These are phyloP conservation scores for Escovopsis sp. DNA, from an alignment of 2,329 filamentous ascomycete species.

Conservation along the genomic window DNA sequence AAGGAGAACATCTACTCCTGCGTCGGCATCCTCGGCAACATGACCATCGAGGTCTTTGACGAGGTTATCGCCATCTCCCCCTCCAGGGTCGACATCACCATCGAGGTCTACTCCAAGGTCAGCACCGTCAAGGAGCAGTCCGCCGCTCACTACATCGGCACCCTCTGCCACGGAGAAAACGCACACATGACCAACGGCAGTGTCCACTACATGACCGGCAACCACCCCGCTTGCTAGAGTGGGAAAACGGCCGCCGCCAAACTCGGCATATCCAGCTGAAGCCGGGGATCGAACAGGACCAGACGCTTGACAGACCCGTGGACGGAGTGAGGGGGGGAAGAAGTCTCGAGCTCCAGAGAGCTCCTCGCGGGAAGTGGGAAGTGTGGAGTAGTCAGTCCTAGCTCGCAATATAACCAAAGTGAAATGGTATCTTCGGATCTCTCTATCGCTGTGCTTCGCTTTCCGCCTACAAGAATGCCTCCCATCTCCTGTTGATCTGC, in stretches of 20 bases:
- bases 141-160: conserved; percentile 24
- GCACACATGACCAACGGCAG: conserved; percentile 19
- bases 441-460: not conserved
- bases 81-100: conserved; percentile 15
- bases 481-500: conserved; percentile 53
- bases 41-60: conserved; percentile 3
- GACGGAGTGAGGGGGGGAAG: too few relatives aligned
- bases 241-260: conserved; percentile 7
- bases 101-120: conserved; percentile 14
- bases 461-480: conserved; percentile 17
- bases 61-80: not conserved
- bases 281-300: not conserved
- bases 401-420: too few relatives aligned
- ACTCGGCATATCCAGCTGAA: not conserved
- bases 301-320: not conserved
- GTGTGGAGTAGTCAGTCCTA: too few relatives aligned
- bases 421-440: too few relatives aligned
- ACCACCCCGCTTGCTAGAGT: conserved; percentile 16
- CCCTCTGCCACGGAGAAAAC: conserved; percentile 17
- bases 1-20: conserved; percentile 36
- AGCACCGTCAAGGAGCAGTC: conserved; percentile 27
- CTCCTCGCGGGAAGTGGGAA: too few relatives aligned
- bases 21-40: conserved; percentile 31
- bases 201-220: conserved; percentile 19
- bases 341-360: too few relatives aligned